Percentiles rank a stretch among this genome's conserved stretches.
These are phyloP conservation scores for Scutellaria barbata DNA, from an alignment of 257 asterid genomes.

Conservation along the genomic window DNA sequence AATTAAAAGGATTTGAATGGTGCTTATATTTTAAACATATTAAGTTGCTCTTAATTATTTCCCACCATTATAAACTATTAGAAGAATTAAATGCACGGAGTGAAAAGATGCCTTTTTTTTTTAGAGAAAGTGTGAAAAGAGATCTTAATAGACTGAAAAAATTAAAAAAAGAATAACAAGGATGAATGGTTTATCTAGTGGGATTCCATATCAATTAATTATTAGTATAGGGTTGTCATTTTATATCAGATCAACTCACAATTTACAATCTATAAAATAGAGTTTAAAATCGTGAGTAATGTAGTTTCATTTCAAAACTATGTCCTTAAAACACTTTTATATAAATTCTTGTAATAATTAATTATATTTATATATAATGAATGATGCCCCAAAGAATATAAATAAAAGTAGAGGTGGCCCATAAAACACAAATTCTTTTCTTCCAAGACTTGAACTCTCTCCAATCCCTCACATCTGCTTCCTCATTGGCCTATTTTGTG, in stretches of 20 bases:
- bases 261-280: too few species aligned
- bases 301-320: too few species aligned
- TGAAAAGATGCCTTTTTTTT: too few species aligned
- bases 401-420: constrained; percentile 28
- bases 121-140: constrained; percentile 9
- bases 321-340: too few species aligned
- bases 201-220: constrained; percentile 26
- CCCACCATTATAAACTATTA: too few species aligned
- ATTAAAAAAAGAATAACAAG: neutral
- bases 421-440: constrained; percentile 39
- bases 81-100: too few species aligned
- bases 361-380: too few species aligned
- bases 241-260: too few species aligned
- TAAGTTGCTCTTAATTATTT: neutral
- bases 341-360: too few species aligned
- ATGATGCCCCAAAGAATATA: neutral
- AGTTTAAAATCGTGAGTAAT: too few species aligned
- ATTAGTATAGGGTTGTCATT: neutral
- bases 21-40: neutral
- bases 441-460: constrained; percentile 46
- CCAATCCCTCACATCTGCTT: constrained; percentile 2
- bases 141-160: neutral
- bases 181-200: constrained; percentile 28
- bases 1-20: neutral
- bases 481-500: constrained; percentile 20